These are phyloP conservation scores for Lentinula raphanica DNA, from an alignment of 768 basidiomycete species.

Conservation along the genomic window DNA sequence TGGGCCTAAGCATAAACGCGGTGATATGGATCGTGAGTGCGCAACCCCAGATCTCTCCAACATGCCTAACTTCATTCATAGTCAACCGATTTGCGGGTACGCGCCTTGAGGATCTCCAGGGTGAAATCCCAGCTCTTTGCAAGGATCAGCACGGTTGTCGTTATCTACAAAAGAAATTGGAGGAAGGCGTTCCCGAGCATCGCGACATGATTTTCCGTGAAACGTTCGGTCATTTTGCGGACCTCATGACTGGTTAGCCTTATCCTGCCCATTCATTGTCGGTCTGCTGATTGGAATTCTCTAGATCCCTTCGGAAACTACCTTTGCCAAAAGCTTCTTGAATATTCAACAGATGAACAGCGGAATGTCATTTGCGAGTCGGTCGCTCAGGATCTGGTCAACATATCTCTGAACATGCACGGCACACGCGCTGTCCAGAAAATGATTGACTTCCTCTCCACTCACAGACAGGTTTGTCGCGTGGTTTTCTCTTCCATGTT, in stretches of 20 bases:
- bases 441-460: conserved; percentile 99
- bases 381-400: conserved; percentile 94
- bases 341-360: conserved; percentile 96
- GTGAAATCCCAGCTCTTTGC: conserved; percentile 90
- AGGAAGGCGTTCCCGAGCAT: conserved; percentile 92
- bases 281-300: conserved; percentile 6
- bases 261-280: not conserved
- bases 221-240: conserved; percentile 95
- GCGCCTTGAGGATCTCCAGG: conserved; percentile 89
- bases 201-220: conserved; percentile 99
- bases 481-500: conserved; percentile 24
- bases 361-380: conserved; percentile 95
- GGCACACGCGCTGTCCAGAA: conserved; percentile 99
- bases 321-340: conserved; percentile 94
- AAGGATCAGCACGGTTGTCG: conserved; percentile 99
- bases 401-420: conserved; percentile 99
- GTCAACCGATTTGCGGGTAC: conserved; percentile 98
- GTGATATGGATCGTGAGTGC: conserved; percentile 88
- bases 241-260: conserved; percentile 87
- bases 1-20: conserved; percentile 92
- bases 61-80: conserved; percentile 20
- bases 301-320: conserved; percentile 98
- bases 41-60: conserved; percentile 14
- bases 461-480: conserved; percentile 79
- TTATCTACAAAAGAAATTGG: conserved; percentile 97